Evolutionary conservation across 2,329 filamentous ascomycete genomes (phyloP), one percentile per base, ranked within the genome.

Genomic region (Ceratocystis destructans): DNA sequence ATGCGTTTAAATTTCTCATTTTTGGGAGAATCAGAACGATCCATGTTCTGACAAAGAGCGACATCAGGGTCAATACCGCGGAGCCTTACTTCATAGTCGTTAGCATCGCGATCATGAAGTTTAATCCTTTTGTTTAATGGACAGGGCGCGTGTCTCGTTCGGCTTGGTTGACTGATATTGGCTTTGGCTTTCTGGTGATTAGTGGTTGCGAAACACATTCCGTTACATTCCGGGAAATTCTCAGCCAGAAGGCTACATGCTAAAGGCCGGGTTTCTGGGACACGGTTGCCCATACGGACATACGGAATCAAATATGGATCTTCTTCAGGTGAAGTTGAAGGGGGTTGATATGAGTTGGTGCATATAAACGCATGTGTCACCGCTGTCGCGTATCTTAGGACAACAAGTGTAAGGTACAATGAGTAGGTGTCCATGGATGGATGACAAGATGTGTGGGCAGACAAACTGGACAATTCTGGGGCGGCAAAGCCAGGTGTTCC

Each of bases 361-460:
- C 20, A 20, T 6, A 59, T 15, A n/a, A 31, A n/a, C 12, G 31
- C 15, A 59, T 33, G 12, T 8, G 28, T 33, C 2, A 12, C n/a
- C 28, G 10, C 20, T 8, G 25, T 37, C 1, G 37, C 25, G 17
- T 59, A 7, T 8, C 55, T 28, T 2, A 64, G n/a, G 17, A 37
- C 28, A 15, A 20, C 10, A 8, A 64, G 62, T 28, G 25, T 64
- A 1, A 53, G 7, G 50, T 50, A 66, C 44, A 66, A 25, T 15
- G 41, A 50, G 55, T 61, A 66, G 1, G 53, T 66, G n/a, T 66
- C 64, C 64, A 66, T 66, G 10, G 55, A 46, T 45, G 62, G 37
- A 31, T 64, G 45, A 8, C n/a, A 59, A 31, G 15, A 6, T 25
- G 55, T 20, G 17, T 3, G 2, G 7, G 15, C 5, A 8, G 12